These are phyloP conservation scores for Lactifluus pinguis DNA, from an alignment of 768 basidiomycete genomes.

Conservation along the genomic window DNA sequence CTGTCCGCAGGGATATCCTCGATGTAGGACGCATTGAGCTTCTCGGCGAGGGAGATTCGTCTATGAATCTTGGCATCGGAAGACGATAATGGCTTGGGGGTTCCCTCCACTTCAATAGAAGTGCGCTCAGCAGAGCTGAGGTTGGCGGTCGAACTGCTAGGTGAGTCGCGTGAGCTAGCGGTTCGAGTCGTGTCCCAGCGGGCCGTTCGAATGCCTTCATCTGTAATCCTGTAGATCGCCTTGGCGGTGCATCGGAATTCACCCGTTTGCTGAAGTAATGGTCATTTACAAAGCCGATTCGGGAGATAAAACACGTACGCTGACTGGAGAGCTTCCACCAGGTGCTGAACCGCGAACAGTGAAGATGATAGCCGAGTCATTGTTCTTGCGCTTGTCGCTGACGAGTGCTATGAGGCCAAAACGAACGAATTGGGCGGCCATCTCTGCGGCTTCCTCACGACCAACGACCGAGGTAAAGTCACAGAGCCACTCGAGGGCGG, in stretches of 20 bases:
- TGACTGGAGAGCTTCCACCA: conserved; percentile 64
- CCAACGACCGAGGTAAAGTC: conserved; percentile 96
- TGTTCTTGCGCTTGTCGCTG: conserved; percentile 85
- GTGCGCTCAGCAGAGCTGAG: conserved; percentile 41
- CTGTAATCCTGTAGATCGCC: conserved; percentile 90
- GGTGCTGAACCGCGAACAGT: conserved; percentile 78
- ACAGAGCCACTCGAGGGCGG: conserved; percentile 92
- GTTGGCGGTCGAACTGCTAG: conserved; percentile 56
- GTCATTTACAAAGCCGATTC: conserved; percentile 16
- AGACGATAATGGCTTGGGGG: conserved; percentile 25
- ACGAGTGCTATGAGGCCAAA: conserved; percentile 86
- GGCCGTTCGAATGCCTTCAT: conserved; percentile 79
- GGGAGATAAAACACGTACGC: conserved; percentile 37
- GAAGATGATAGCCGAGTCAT: conserved; percentile 88
- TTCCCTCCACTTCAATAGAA: conserved; percentile 45
- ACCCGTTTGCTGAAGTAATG: conserved; percentile 60
- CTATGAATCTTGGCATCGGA: conserved; percentile 65
- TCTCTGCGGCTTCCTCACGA: conserved; percentile 93
- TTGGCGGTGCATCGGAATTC: conserved; percentile 96
- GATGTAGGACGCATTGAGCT: conserved; percentile 48
- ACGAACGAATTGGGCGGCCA: conserved; percentile 95
- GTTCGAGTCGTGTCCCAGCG: conserved; percentile 57
- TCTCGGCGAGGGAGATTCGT: conserved; percentile 70
- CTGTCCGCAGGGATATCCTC: conserved; percentile 39
- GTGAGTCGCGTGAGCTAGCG: conserved; percentile 42